Evolutionary conservation across 768 basidiomycete species (phyloP).

Genomic region (Terana coerulea): DNA sequence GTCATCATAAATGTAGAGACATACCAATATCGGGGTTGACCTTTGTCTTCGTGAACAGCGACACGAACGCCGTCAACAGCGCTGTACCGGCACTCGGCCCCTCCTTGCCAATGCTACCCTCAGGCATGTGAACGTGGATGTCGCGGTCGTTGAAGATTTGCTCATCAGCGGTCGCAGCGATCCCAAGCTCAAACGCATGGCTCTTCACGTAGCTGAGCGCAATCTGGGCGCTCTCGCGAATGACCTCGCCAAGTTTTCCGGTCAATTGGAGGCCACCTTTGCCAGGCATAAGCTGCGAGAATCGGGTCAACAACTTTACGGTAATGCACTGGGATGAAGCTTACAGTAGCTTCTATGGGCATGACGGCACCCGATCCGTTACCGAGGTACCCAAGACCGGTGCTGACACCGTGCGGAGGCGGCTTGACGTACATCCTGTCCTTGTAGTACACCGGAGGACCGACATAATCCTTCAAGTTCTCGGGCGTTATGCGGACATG

Average conservation of each 20-base stretch:
- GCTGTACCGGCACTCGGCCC: slow-evolving; percentile 97
- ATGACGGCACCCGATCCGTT: slow-evolving; percentile 96
- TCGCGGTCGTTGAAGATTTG: slow-evolving; percentile 84
- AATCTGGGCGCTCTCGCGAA: slow-evolving; percentile 94
- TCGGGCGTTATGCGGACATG: slow-evolving; percentile 80
- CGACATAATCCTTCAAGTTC: slow-evolving; percentile 94
- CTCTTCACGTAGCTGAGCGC: slow-evolving; percentile 90
- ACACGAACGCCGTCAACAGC: slow-evolving; percentile 86
- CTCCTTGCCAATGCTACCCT: slow-evolving; percentile 90
- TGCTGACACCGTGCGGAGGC: slow-evolving; percentile 91
- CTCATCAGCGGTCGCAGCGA: slow-evolving; percentile 66
- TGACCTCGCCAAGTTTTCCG: slow-evolving; percentile 97
- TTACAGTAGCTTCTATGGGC: slow-evolving; percentile 92
- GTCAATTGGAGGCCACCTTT: slow-evolving; percentile 91
- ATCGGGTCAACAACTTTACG: not conserved
- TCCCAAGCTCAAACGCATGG: slow-evolving; percentile 85
- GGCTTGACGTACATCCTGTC: slow-evolving; percentile 81
- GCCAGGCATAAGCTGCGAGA: slow-evolving; percentile 87
- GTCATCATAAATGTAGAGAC: slow-evolving; percentile 22
- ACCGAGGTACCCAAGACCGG: slow-evolving; percentile 92
- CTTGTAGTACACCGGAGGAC: slow-evolving; percentile 92
- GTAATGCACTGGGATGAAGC: slow-evolving; percentile 24
- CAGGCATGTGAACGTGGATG: slow-evolving; percentile 96
- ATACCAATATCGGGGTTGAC: slow-evolving; percentile 86
- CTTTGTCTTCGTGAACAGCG: slow-evolving; percentile 81